Evolutionary conservation across 148 eudicot genomes (phyloP), one percentile per base, ranked within the genome.

Genomic region (Rhododendron williamsianum): DNA sequence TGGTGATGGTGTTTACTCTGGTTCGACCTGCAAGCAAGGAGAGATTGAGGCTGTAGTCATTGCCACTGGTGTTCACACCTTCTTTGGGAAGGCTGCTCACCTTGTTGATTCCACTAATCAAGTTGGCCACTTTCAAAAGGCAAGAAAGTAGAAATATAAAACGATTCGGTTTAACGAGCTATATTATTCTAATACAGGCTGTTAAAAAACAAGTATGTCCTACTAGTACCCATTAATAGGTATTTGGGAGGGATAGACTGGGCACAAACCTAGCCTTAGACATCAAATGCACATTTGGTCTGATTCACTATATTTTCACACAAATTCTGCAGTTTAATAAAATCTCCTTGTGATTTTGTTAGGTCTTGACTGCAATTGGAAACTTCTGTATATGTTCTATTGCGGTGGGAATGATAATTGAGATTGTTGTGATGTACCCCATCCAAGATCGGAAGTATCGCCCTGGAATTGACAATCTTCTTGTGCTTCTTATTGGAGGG

Each of bases 51-150:
- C 99, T 63, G 88, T 97, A 16, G 99, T 97, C 51, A 97, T 97
- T 85, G 99, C 98, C 43, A 97, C 99, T 46, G 99, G 99, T 56
- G 99, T 97, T 51, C 99, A 97, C 87, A 97, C 99, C 76, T 97
- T 97, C 89, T 97, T 97, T 67, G 99, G 99, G 69, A 97, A 95
- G 91, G 99, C 99, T 80, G 99, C 99, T 84, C 98, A 95, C 80
- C 98, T 97, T 82, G 99, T 97, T 65, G 99, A 97, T 89, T 82
- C 89, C 67, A 97, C 99, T 73, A 95, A 97, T 85, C 96, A 97
- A 91, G 99, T 97, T 72, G 99, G 99, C 82, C 99, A 97, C 89
- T 97, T 97, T 84, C 99, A 97, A 78, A 90, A 97, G 96, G 99
- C 88, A 86, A 91, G 91, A 84, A 87, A 27, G 65, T 58, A 54